A percentile compares a stretch with the other conserved stretches of the same genome.
These are phyloP conservation scores for Fraxinus baroniana DNA, from an alignment of 305 asterid species.

Conservation along the genomic window DNA sequence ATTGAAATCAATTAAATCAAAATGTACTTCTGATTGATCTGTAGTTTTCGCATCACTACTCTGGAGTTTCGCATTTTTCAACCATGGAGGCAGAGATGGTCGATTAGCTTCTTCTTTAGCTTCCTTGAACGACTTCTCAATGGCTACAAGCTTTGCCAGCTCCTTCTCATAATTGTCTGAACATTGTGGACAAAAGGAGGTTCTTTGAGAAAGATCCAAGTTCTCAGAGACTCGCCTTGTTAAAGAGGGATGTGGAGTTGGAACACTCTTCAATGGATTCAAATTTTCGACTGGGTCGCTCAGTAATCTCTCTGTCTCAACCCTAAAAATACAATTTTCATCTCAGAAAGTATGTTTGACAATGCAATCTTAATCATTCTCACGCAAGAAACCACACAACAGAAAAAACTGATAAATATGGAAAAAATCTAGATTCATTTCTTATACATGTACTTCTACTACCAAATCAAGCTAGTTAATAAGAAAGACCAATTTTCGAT, in stretches of 20 bases:
- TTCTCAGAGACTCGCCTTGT: constrained; percentile 44
- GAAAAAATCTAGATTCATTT: background rate
- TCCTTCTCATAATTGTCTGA: constrained; percentile 52
- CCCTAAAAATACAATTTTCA: constrained; percentile 36
- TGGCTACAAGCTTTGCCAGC: constrained; percentile 42
- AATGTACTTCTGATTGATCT: constrained; percentile 45
- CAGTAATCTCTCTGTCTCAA: constrained; percentile 56
- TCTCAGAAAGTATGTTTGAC: constrained; percentile 1
- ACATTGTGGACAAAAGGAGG: constrained; percentile 49
- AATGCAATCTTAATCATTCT: background rate
- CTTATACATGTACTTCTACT: background rate
- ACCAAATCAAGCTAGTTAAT: constrained; percentile 3
- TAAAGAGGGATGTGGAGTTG: constrained; percentile 34
- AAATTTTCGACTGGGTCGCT: constrained; percentile 42
- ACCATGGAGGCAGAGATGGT: constrained; percentile 67
- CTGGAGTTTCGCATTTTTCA: constrained; percentile 67
- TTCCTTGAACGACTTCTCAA: constrained; percentile 55
- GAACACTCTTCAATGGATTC: constrained; percentile 42
- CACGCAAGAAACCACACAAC: background rate
- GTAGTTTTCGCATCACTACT: constrained; percentile 36
- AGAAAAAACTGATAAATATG: background rate
- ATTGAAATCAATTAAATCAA: background rate
- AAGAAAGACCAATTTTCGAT: background rate
- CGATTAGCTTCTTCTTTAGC: constrained; percentile 38
- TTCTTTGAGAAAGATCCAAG: constrained; percentile 29